Evolutionary conservation across 1,139 yeast species (phyloP).

Genomic region (Diutina sp.): DNA sequence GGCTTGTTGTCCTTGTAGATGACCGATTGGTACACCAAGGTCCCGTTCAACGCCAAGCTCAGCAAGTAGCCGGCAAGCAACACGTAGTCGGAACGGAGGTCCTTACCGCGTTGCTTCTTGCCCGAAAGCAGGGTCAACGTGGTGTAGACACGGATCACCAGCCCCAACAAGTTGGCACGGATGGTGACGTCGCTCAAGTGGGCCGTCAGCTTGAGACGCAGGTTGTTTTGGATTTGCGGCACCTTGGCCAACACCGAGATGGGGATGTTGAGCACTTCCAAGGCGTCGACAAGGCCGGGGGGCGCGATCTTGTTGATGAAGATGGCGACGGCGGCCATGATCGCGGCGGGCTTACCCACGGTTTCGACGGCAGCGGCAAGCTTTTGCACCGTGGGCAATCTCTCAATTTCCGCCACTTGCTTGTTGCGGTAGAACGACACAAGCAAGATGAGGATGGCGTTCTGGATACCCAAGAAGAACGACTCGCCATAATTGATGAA

Average conservation of each 20-base stretch:
- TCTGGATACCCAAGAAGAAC: conserved; percentile 27
- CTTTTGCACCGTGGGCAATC: conserved; percentile 10
- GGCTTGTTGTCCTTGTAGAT: conserved; percentile 11
- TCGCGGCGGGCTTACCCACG: conserved; percentile 15
- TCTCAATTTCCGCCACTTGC: conserved; percentile 7
- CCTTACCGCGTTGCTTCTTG: background rate
- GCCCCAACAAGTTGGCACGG: conserved; percentile 41
- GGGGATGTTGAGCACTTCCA: conserved; percentile 44
- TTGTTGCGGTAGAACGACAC: conserved; percentile 21
- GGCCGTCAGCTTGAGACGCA: conserved; percentile 35
- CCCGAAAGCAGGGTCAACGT: conserved; percentile 15
- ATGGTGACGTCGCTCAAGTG: conserved; percentile 43
- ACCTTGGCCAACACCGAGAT: conserved; percentile 37
- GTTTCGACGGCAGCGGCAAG: conserved; percentile 9
- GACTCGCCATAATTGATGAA: conserved; percentile 33
- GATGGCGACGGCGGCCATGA: conserved; percentile 16
- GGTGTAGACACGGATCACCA: conserved; percentile 45
- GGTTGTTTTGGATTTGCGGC: conserved; percentile 42
- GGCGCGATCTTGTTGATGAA: conserved; percentile 24
- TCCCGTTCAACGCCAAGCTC: conserved; percentile 20
- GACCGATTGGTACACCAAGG: conserved; percentile 21
- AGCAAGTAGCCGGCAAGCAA: conserved; percentile 23
- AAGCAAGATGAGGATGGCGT: conserved; percentile 23
- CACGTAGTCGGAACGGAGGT: conserved; percentile 11
- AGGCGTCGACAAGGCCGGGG: conserved; percentile 12